phyloP scores from a whole-genome alignment of 768 basidiomycete genomes.

The Botryobasidium botryosum region DNA sequence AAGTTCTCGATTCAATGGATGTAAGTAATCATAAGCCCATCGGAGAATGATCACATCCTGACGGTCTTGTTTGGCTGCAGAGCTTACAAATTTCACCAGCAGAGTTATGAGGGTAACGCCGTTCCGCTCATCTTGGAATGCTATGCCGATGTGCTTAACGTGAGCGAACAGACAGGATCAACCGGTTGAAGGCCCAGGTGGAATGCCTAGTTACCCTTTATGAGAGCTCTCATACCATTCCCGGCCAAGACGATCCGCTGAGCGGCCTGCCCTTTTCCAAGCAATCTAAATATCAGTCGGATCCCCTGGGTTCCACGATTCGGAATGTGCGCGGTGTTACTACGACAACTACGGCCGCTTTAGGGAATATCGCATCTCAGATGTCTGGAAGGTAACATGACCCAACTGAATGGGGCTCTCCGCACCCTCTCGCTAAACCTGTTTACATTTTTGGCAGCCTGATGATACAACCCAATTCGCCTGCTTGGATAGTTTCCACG shows the following conservation, averaged over 20 bases:
- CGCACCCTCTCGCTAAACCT: too few species aligned
- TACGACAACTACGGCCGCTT: constrained; percentile 62
- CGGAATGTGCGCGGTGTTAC: too few species aligned
- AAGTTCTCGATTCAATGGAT: constrained; percentile 83
- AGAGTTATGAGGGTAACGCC: constrained; percentile 32
- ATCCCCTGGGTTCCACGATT: too few species aligned
- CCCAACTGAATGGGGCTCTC: too few species aligned
- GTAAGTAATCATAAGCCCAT: constrained; percentile 2
- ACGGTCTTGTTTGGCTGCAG: constrained; percentile 2
- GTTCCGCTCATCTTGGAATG: constrained; percentile 2
- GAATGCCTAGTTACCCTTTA: constrained; percentile 55
- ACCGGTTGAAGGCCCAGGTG: constrained; percentile 67
- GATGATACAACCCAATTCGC: constrained; percentile 79
- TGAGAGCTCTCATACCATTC: constrained; percentile 55
- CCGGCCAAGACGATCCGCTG: constrained; percentile 48
- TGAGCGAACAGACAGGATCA: constrained; percentile 47
- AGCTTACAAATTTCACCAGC: constrained; percentile 25
- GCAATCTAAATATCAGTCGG: too few species aligned
- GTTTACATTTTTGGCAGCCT: constrained; percentile 28
- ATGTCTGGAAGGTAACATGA: constrained; percentile 40
- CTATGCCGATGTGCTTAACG: constrained; percentile 6
- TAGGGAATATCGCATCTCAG: constrained; percentile 45
- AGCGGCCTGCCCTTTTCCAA: too few species aligned
- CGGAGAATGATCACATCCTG: too few species aligned
- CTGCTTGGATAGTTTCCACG: constrained; percentile 60